Evolutionary conservation across 1,139 yeast genomes (phyloP).

Genomic region (Kurtzmaniella quercitrusa): DNA sequence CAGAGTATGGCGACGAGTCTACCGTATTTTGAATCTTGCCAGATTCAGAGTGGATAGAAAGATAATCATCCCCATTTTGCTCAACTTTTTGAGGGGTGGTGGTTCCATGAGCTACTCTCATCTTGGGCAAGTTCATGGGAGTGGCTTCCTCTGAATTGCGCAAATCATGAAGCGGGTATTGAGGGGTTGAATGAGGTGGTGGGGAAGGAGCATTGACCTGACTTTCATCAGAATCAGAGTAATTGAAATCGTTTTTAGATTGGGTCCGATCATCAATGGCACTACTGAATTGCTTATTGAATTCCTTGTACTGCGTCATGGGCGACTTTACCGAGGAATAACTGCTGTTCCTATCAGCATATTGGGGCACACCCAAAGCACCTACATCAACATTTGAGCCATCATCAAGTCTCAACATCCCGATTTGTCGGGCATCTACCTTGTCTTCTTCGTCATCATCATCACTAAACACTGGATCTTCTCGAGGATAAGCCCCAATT

Average conservation of each 20-base stretch:
- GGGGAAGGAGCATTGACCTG: conserved; percentile 20
- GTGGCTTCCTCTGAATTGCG: conserved; percentile 1
- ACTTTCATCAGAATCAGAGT: conserved; percentile 11
- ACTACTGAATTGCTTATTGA: conserved; percentile 42
- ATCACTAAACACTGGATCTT: conserved; percentile 36
- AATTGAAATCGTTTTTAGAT: conserved; percentile 4
- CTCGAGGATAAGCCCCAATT: conserved; percentile 31
- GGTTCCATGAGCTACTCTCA: conserved; percentile 17
- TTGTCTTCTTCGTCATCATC: conserved; percentile 26
- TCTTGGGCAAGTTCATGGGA: conserved; percentile 10
- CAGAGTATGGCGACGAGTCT: conserved; percentile 17
- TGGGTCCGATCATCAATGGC: conserved; percentile 12
- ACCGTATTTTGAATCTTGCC: conserved; percentile 19
- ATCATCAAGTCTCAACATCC: conserved; percentile 9
- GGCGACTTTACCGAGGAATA: conserved; percentile 44
- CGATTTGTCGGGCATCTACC: conserved; percentile 26
- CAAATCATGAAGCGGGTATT: neutral
- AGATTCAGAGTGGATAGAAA: conserved; percentile 25
- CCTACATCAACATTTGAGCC: conserved; percentile 8
- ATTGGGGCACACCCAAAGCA: conserved; percentile 22
- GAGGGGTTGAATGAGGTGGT: conserved; percentile 14
- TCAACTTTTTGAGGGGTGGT: conserved; percentile 13
- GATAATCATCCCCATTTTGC: conserved; percentile 13
- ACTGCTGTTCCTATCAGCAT: conserved; percentile 29
- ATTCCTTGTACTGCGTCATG: conserved; percentile 52